Percentiles rank a stretch among this genome's conserved stretches.
Conservation (phyloP, 176 grass and related monocot species). For the Carex myosuroides region DNA sequence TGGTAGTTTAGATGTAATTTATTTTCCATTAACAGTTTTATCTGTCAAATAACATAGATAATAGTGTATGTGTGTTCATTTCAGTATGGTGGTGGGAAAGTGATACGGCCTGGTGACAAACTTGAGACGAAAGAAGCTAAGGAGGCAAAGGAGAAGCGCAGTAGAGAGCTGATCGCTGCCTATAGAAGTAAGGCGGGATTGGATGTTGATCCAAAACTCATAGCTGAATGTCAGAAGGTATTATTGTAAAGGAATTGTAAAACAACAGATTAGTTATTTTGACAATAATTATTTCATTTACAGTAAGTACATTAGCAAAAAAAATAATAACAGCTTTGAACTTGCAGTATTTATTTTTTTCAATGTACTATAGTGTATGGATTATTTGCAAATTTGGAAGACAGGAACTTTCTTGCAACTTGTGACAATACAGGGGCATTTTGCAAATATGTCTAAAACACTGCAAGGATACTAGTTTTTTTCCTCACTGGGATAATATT, state of each 20-base stretch:
- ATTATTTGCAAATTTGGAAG: neutral
- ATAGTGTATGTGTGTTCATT: conserved; percentile 1
- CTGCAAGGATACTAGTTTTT: neutral
- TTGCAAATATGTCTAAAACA: neutral
- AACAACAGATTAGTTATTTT: neutral
- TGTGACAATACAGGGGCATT: neutral
- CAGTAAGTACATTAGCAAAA: neutral
- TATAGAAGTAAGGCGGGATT: conserved; percentile 42
- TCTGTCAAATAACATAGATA: neutral
- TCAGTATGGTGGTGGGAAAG: conserved; percentile 47
- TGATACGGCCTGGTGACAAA: conserved; percentile 36
- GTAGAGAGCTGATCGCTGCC: conserved; percentile 26
- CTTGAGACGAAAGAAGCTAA: conserved; percentile 39
- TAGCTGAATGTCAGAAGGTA: conserved; percentile 38
- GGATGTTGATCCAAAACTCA: conserved; percentile 38
- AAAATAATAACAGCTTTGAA: neutral
- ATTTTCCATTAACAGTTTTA: neutral
- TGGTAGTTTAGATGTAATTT: neutral
- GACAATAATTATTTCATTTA: neutral
- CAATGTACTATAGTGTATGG: neutral
- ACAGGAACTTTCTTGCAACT: neutral
- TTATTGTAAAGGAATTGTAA: conserved; percentile 2
- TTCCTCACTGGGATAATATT: neutral
- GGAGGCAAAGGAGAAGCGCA: conserved; percentile 24
- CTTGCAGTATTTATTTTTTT: neutral